These are phyloP conservation scores for Cutaneotrichosporon cyanovorans DNA, from an alignment of 1,284 basidiomycete genomes.

Conservation along the genomic window DNA sequence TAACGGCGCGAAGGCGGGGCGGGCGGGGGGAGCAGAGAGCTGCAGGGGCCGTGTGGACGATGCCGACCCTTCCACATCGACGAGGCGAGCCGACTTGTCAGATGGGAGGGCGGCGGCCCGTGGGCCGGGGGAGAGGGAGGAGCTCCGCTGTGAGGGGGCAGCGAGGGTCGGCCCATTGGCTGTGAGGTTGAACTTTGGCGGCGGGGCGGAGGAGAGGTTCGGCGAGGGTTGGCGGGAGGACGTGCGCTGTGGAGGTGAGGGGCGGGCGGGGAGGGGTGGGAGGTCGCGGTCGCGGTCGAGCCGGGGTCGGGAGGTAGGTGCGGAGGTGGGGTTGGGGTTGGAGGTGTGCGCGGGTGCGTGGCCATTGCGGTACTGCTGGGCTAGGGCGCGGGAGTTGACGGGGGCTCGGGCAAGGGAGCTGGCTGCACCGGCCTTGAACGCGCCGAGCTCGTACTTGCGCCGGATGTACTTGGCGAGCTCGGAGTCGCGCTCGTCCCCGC, in stretches of 20 bases:
- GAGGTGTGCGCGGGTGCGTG: neutral
- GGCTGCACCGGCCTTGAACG: conserved; percentile 28
- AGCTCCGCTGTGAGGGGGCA: too few species aligned
- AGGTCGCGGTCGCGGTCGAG: conserved; percentile 1
- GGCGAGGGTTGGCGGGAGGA: neutral
- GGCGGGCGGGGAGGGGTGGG: conserved; percentile 1
- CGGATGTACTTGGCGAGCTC: conserved; percentile 44
- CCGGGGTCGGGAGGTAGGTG: too few species aligned
- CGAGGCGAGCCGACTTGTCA: conserved; percentile 12
- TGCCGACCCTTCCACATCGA: conserved; percentile 24
- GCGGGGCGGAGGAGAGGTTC: neutral
- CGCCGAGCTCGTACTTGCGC: conserved; percentile 42
- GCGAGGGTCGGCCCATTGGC: neutral
- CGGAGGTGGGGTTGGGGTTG: neutral
- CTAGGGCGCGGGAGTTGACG: conserved; percentile 11
- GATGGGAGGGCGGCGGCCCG: too few species aligned
- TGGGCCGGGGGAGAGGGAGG: too few species aligned
- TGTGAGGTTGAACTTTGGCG: too few species aligned
- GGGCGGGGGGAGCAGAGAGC: conserved; percentile 11
- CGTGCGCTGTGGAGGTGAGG: neutral
- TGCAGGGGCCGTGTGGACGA: conserved; percentile 33
- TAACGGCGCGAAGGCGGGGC: conserved; percentile 2
- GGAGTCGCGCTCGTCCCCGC: conserved; percentile 37
- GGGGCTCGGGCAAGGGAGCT: conserved; percentile 7
- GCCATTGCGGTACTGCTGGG: conserved; percentile 6